Evolutionary conservation across 1,284 basidiomycete species (phyloP), one percentile per base, ranked within the genome.

Genomic region (Schizophyllum amplum): DNA sequence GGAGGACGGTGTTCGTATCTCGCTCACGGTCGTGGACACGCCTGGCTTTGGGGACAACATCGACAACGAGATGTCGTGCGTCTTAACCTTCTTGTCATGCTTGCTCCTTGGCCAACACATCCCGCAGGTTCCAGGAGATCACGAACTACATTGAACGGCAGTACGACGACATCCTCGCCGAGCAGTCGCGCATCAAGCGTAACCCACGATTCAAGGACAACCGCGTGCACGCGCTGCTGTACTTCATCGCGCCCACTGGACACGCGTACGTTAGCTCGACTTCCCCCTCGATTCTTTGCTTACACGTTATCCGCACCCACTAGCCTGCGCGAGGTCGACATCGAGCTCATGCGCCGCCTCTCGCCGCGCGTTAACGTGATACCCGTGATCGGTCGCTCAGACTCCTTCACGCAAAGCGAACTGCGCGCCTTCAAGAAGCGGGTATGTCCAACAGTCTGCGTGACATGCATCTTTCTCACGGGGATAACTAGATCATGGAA

Each of bases 11-110:
- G 87, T 97, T 59, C 88, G 95, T 60, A 95, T 99, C 68, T 92
- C 93, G 21, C 79, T 99, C 60, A 98, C 95, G 47, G 89, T 99
- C 60, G 94, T 98, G 53, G 96, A 99, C 72, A 98, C 96, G 1
- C 96, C 96, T 57, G 96, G 96, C 42, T 98, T 98, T 65, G 96
- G 96, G 25, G 93, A 98, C 75, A 94, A 91, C 71, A 94, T 98
- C 67, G 92, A 98, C 78, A 98, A 98, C 68, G 93, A 96, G 75
- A 88, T 89, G 71, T 85, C 90, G 92, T 95, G 67, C 69, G 92
- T 83, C 24, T 47, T 50, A 47, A 11, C 47, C 21, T 52, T 27
- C 26, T 26, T 49, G 50, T 56, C 24, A 47, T 4, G 49, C 47
- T 53, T 48, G 64, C 27, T 62, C 58, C 33, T 22, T 61, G 33